phyloP scores from a whole-genome alignment of 2,329 filamentous ascomycete species.

The Sphaerulina populicola region DNA sequence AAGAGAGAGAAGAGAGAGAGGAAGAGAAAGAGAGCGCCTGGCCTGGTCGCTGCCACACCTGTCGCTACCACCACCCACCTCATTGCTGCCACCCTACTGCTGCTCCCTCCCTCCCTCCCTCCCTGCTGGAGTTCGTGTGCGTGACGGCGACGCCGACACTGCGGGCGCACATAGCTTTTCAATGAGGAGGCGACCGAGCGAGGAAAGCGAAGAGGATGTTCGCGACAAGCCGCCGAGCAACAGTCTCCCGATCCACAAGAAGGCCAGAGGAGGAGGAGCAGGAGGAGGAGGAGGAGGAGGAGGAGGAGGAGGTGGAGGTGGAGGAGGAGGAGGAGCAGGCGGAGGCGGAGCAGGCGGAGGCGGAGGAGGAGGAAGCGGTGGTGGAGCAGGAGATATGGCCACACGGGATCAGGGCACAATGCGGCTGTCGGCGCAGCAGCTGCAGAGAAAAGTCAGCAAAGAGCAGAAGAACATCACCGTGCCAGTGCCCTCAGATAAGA shows the following conservation, averaged over 20 bases:
- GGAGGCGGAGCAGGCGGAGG: background rate
- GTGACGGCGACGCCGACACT: slow-evolving; percentile 3
- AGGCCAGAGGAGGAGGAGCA: background rate
- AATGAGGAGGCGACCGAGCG: slow-evolving; percentile 8
- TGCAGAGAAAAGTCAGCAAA: slow-evolving; percentile 6
- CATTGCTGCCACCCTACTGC: background rate
- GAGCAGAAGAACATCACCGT: slow-evolving; percentile 9
- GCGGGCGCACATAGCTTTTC: background rate
- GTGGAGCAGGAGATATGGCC: slow-evolving; percentile 16
- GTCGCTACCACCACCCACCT: too few species aligned
- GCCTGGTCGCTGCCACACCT: too few species aligned
- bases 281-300: background rate
- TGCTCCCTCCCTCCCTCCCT: background rate
- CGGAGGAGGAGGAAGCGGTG: too few species aligned
- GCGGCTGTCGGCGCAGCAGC: slow-evolving; percentile 17
- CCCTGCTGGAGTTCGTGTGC: background rate
- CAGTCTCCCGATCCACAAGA: background rate
- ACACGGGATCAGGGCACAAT: slow-evolving; percentile 15
- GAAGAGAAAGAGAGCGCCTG: too few species aligned
- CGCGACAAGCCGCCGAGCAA: background rate
- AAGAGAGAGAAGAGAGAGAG: too few species aligned
- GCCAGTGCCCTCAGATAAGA: slow-evolving; percentile 10
- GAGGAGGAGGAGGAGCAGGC: background rate
- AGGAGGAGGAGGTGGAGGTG: background rate
- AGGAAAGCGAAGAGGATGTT: slow-evolving; percentile 7